Percentiles rank a stretch among this genome's conserved stretches.
These are phyloP conservation scores for Aspergillus sp. DNA, from an alignment of 2,329 filamentous ascomycete species.

Conservation along the genomic window DNA sequence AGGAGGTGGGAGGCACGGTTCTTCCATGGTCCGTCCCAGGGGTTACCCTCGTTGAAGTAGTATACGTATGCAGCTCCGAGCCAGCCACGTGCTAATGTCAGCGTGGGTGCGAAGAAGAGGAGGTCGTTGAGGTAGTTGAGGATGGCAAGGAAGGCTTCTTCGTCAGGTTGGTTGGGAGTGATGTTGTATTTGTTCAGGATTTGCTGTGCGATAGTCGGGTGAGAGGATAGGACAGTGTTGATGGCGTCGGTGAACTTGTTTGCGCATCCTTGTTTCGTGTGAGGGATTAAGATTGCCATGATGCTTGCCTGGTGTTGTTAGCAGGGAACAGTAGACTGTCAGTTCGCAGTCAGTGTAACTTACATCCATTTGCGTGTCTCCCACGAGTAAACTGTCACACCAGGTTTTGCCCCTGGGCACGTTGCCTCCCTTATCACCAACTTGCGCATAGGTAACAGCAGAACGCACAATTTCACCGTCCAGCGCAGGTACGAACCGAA, in stretches of 20 bases:
- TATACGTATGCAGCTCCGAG: slow-evolving; percentile 32
- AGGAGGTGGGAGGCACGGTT: slow-evolving; percentile 40
- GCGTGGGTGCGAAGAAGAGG: slow-evolving; percentile 39
- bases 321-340: slow-evolving; percentile 2
- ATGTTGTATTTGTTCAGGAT: slow-evolving; percentile 38
- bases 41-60: slow-evolving; percentile 44
- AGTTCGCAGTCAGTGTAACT: slow-evolving; percentile 9
- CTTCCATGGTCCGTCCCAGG: slow-evolving; percentile 40
- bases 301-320: slow-evolving; percentile 18
- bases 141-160: slow-evolving; percentile 37
- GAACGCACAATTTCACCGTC: slow-evolving; percentile 39
- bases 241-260: slow-evolving; percentile 17
- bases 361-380: slow-evolving; percentile 44
- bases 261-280: slow-evolving; percentile 16
- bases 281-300: slow-evolving; percentile 21
- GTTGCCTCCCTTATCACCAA: slow-evolving; percentile 16
- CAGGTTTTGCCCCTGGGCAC: slow-evolving; percentile 38
- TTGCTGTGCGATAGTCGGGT: slow-evolving; percentile 19
- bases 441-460: slow-evolving; percentile 15
- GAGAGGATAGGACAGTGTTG: slow-evolving; percentile 10
- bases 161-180: slow-evolving; percentile 27
- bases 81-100: slow-evolving; percentile 36
- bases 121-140: slow-evolving; percentile 43
- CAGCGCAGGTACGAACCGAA: slow-evolving; percentile 31
- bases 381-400: slow-evolving; percentile 44